phyloP scores from a whole-genome alignment of 768 basidiomycete species.

The Lentinus brumalis region DNA sequence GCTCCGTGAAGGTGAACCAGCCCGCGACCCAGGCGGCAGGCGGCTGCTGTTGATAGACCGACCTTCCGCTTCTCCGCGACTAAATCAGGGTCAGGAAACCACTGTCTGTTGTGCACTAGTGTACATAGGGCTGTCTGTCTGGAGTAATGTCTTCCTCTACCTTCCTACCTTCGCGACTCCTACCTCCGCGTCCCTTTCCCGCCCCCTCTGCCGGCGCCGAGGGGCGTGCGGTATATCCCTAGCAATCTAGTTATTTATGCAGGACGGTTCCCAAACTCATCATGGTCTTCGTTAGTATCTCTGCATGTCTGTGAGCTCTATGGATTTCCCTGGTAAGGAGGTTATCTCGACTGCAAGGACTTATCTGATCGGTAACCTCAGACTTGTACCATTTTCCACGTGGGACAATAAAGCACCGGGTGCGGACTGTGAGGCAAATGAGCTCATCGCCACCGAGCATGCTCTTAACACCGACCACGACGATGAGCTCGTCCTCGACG shows the following conservation, averaged over 20 bases:
- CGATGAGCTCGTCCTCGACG: conserved; percentile 19
- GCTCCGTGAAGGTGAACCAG: conserved; percentile 68
- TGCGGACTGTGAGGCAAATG: conserved; percentile 3
- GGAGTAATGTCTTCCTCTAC: not conserved
- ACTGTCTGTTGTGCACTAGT: not conserved
- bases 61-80: not conserved
- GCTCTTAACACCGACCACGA: conserved; percentile 13
- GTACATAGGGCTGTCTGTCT: conserved; percentile 10
- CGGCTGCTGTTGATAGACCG: conserved; percentile 49
- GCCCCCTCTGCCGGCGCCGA: conserved; percentile 3
- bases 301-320: no score
- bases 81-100: not conserved
- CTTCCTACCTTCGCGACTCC: not conserved
- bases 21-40: conserved; percentile 45
- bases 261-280: not conserved
- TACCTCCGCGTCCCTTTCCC: not conserved
- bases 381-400: not conserved
- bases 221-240: conserved; percentile 5
- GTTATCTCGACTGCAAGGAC: no score
- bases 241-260: conserved; percentile 24
- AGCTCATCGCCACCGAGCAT: conserved; percentile 18
- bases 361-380: not conserved
- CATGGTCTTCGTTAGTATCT: no score
- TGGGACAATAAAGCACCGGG: not conserved
- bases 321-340: no score